A percentile compares a stretch with the other conserved stretches of the same genome.
phyloP scores from a whole-genome alignment of 2,329 filamentous ascomycete genomes.

The Mollisiaceae sp. region DNA sequence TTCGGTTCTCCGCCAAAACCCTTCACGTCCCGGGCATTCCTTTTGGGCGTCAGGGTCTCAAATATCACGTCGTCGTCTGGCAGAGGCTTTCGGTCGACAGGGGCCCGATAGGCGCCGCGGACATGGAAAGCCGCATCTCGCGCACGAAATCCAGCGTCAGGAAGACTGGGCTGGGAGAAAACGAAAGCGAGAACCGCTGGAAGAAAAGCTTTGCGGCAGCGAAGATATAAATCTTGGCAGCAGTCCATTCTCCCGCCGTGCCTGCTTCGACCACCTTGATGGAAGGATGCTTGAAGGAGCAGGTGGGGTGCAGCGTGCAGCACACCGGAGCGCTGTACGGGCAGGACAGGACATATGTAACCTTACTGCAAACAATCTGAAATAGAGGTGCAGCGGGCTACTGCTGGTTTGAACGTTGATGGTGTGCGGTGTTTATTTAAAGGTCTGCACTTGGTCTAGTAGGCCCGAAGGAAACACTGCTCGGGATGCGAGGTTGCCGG shows the following conservation, averaged over 20 bases:
- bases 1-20: conserved; percentile 20
- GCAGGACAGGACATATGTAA: too few relatives aligned
- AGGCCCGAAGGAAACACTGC: conserved; percentile 2
- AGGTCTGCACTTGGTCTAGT: conserved; percentile 7
- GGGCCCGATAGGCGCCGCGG: conserved; percentile 1
- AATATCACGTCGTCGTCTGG: conserved; percentile 18
- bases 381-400: conserved; percentile 5
- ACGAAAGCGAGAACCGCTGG: conserved; percentile 7
- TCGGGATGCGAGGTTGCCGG: background rate
- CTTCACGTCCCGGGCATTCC: conserved; percentile 5
- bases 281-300: background rate
- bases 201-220: conserved; percentile 14
- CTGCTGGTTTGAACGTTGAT: conserved; percentile 11
- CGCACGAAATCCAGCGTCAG: conserved; percentile 22
- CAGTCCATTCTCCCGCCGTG: background rate
- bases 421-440: background rate
- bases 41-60: conserved; percentile 20
- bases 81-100: background rate
- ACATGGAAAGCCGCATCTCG: conserved; percentile 24
- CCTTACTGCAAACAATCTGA: background rate
- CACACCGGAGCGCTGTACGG: background rate
- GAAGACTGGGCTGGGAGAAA: conserved; percentile 15
- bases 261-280: conserved; percentile 5
- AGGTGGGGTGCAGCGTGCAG: conserved; percentile 10
- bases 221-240: conserved; percentile 7